Evolutionary conservation across 768 basidiomycete genomes (phyloP), one percentile per base, ranked within the genome.

Genomic region (Boletus sp.): DNA sequence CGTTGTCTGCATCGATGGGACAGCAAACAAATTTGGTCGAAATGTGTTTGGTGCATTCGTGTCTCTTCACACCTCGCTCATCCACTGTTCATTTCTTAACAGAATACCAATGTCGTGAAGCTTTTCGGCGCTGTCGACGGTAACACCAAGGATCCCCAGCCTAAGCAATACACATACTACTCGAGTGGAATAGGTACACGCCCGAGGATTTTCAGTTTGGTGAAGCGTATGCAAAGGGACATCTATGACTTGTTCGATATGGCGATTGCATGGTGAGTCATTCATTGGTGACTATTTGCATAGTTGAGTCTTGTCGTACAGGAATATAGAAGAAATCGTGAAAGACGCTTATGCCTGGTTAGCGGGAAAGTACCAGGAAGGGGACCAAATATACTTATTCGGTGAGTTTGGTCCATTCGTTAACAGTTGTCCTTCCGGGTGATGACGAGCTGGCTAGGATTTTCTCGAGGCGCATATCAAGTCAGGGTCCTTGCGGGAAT

Each of bases 401-500:
- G 47, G 47, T 48, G 32, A 7, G 47, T 35, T 20, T 20, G 12
- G 62, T 48, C 12, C 29, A 47, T 18, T 47, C 17, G 0, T 8
- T 7, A n/a, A 5, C 30, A 30, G 10, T n/a, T n/a, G 9, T 6
- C 17, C 11, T 32, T 17, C n/a, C 18, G 12, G 18, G n/a, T n/a
- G 28, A 4, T 48, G 7, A 48, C 29, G 10, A 33, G 15, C 1
- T 41, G 12, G 32, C 24, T 29, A 71, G 71, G 71, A 7, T 80
- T 80, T 57, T 78, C 77, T 33, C 67, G 78, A 37, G 77, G 77
- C 4, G 73, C 74, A 18, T 76, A 75, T 56, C 70, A 74, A 40
- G 73, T 73, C 9, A 68, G 77, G 35, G 68, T 70, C 7, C 64
- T 76, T 15, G 74, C 76, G 0, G 76, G 68, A 14, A 76, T 77